These are phyloP conservation scores for Annulohypoxylon stygium DNA, from an alignment of 495 filamentous ascomycete species.

Conservation along the genomic window DNA sequence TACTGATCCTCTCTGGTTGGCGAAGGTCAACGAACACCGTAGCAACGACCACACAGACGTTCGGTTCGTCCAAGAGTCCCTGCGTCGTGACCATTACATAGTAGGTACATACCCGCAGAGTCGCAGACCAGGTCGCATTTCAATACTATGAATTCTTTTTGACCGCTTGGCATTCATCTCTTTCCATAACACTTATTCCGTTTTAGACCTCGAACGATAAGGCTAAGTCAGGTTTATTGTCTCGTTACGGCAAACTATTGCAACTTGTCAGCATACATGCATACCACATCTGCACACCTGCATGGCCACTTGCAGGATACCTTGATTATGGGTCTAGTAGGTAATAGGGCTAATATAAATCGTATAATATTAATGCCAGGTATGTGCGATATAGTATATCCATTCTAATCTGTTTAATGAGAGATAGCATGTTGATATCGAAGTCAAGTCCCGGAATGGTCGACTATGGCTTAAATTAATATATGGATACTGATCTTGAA, in stretches of 20 bases:
- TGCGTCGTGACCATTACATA: slow-evolving; percentile 38
- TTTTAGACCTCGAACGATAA: slow-evolving; percentile 42
- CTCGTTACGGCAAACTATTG: slow-evolving; percentile 46
- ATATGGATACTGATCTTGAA: slow-evolving; percentile 28
- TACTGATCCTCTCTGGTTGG: slow-evolving; percentile 13
- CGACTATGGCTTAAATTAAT: slow-evolving; percentile 26
- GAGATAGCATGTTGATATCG: slow-evolving; percentile 4
- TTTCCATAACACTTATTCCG: slow-evolving; percentile 39
- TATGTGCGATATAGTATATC: neutral
- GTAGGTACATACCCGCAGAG: neutral
- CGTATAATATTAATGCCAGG: slow-evolving; percentile 3
- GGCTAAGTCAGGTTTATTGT: slow-evolving; percentile 44
- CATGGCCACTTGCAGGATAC: slow-evolving; percentile 34
- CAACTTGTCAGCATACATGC: slow-evolving; percentile 46
- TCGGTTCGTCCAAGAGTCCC: slow-evolving; percentile 34
- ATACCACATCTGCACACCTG: slow-evolving; percentile 28
- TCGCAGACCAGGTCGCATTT: slow-evolving; percentile 44
- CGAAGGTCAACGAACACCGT: slow-evolving; percentile 18
- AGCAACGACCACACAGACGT: slow-evolving; percentile 21
- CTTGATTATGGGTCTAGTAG: slow-evolving; percentile 21
- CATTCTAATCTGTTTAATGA: neutral
- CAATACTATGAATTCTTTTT: slow-evolving; percentile 30
- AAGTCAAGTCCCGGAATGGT: slow-evolving; percentile 12
- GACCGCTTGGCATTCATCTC: slow-evolving; percentile 44
- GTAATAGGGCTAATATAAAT: neutral